Evolutionary conservation across 306 rosid species (phyloP), one percentile per base, ranked within the genome.

Genomic region (Rubus idaeus): DNA sequence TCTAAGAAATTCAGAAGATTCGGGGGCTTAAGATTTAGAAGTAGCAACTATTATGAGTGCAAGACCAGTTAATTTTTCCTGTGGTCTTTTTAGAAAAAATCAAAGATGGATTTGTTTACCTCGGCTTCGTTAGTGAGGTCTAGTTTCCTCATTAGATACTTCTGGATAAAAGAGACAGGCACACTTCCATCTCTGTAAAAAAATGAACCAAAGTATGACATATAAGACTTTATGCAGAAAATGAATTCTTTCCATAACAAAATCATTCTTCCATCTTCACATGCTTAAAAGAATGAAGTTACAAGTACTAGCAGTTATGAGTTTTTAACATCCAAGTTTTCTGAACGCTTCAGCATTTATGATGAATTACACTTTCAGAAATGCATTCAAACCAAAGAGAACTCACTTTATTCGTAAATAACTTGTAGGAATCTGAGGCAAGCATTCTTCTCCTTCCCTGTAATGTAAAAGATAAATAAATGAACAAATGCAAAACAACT

Each of bases 331-430:
- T 30, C 35, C 35, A 30, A 30, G 35, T 30, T 30, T 30, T 30
- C 1, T 30, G 73, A 62, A n/a, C 26, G 23, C 66, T 9, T 35
- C 3, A 56, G 17, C 62, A 53, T 52, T 37, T 30, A 8, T 58
- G 53, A 58, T 23, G 26, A 44, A 5, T 23, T 49, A 10, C 23
- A 3, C 60, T 10, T 30, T 60, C 45, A 62, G 17, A 69, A 9
- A 26, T 9, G 49, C 45, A 21, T 18, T 6, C 51, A 57, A 61
- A 35, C 61, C 20, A 51, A 51, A 74, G 77, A 40, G 74, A 53
- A 84, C 91, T 90, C 79, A 94, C 98, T 82, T 90, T 74, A 94
- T 86, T 79, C 91, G 87, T 37, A 89, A 80, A 84, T 84, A 88
- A 55, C 78, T 83, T 39, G 92, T 70, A 41, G 79, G 76, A 80